Evolutionary conservation across 78 protist species (phyloP).

Genomic region (slime mould (Dictyostelium discoideum)): dicty_2.7 NC_007091.3:2710501-2711000

Average conservation of each 20-base stretch:
- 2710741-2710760: conserved; percentile 68
- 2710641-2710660: conserved; percentile 31
- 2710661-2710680: conserved; percentile 33
- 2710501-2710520: background rate
- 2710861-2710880: conserved; percentile 7
- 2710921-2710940: background rate
- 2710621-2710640: background rate
- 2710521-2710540: conserved; percentile 88
- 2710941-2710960: background rate
- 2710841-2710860: conserved; percentile 27
- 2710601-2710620: background rate
- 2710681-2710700: background rate
- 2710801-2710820: background rate
- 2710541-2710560: conserved; percentile 79
- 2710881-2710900: background rate
- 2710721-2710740: conserved; percentile 48
- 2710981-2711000: background rate
- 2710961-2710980: background rate
- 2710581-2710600: background rate
- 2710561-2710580: conserved; percentile 46
- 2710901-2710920: conserved; percentile 37
- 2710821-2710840: conserved; percentile 38
- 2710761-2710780: conserved; percentile 71
- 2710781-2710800: conserved; percentile 8
- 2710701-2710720: conserved; percentile 34